Conservation (phyloP, 768 basidiomycete genomes). For the Hygrophorus pudorinus region DNA sequence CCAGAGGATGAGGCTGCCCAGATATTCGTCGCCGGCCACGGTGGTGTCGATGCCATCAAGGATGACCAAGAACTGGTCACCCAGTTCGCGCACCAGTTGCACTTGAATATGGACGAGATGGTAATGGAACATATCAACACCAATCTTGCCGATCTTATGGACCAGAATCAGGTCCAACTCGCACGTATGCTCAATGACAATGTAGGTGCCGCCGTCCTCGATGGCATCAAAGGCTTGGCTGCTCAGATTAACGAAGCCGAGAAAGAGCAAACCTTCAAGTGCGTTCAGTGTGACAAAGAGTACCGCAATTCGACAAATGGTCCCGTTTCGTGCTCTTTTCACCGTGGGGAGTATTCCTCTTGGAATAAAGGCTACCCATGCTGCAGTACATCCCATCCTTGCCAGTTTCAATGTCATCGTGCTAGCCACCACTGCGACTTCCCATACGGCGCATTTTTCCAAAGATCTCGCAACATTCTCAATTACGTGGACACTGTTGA, state of each 20-base stretch:
- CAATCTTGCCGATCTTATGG: conserved; percentile 24
- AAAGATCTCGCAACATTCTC: conserved; percentile 20
- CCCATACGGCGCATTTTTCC: conserved; percentile 29
- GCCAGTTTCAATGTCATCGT: conserved; percentile 25
- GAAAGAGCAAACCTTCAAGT: conserved; percentile 27
- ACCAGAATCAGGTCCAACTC: conserved; percentile 21
- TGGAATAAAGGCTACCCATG: conserved; percentile 27
- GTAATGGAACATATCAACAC: conserved; percentile 30
- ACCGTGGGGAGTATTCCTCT: conserved; percentile 23
- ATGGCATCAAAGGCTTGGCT: conserved; percentile 26
- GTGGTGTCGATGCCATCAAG: conserved; percentile 25
- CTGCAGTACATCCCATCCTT: conserved; percentile 25
- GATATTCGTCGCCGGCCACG: conserved; percentile 25
- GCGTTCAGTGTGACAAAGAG: conserved; percentile 30
- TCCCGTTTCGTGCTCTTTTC: conserved; percentile 29
- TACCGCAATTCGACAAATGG: conserved; percentile 27
- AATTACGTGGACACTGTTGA: conserved; percentile 25
- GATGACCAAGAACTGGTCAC: conserved; percentile 26
- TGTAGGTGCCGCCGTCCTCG: conserved; percentile 23
- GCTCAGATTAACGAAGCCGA: conserved; percentile 23
- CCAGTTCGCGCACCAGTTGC: conserved; percentile 26
- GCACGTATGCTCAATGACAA: conserved; percentile 23
- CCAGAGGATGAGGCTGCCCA: conserved; percentile 26
- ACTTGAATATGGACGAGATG: conserved; percentile 27
- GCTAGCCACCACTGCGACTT: conserved; percentile 32